A percentile compares a stretch with the other conserved stretches of the same genome.
Conservation (phyloP, 208 protist species). For the Jaenimonas drosophilae region DNA sequence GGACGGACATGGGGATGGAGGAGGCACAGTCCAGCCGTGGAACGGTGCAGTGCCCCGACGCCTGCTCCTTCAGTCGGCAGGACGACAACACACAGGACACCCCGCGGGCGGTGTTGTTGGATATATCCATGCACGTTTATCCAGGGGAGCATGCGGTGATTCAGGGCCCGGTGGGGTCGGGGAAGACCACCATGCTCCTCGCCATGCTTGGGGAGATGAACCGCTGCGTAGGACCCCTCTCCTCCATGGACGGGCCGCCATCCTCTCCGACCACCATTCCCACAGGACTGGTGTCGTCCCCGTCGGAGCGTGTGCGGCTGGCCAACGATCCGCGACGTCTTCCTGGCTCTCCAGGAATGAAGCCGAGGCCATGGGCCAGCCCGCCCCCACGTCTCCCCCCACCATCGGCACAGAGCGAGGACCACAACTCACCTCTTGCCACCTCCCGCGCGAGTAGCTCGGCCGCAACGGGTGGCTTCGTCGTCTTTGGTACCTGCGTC, state of each 20-base stretch:
- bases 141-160: slow-evolving; percentile 64
- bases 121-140: slow-evolving; percentile 46
- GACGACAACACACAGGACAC: slow-evolving; percentile 37
- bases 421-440: slow-evolving; percentile 8
- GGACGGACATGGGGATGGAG: slow-evolving; percentile 23
- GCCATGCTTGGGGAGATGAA: slow-evolving; percentile 76
- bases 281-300: neutral
- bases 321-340: no score
- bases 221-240: slow-evolving; percentile 26
- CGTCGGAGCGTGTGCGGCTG: no score
- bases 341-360: no score
- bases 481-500: slow-evolving; percentile 49
- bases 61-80: slow-evolving; percentile 69
- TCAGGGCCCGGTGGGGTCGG: slow-evolving; percentile 66
- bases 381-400: no score
- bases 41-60: slow-evolving; percentile 42
- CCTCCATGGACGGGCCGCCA: neutral
- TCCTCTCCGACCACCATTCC: neutral
- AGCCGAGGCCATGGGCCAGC: no score
- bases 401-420: no score
- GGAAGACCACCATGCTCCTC: slow-evolving; percentile 66
- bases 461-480: slow-evolving; percentile 33
- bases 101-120: slow-evolving; percentile 21
- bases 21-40: slow-evolving; percentile 24
- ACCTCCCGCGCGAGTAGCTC: neutral